These are phyloP conservation scores for Clavispora fructus DNA, from an alignment of 805 yeast species.

Conservation along the genomic window DNA sequence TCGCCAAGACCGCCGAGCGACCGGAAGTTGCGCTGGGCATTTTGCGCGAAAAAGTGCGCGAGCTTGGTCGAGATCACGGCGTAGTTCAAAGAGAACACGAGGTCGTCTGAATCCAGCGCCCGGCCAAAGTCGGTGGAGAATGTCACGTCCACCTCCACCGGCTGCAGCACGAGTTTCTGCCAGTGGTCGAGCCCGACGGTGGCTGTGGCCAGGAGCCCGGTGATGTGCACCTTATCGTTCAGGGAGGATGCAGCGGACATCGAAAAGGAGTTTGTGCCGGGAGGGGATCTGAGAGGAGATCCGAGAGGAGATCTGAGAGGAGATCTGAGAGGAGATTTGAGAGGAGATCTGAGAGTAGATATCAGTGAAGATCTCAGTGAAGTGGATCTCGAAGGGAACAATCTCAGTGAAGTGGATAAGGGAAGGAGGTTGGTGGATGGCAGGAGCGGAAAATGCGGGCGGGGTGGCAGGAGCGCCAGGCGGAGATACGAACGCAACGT, in stretches of 20 bases:
- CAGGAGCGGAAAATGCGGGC: background rate
- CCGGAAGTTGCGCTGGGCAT: slow-evolving; percentile 35
- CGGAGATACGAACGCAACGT: slow-evolving; percentile 1
- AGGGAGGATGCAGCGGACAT: slow-evolving; percentile 3
- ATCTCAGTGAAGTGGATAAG: background rate
- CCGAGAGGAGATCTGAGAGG: too few relatives aligned
- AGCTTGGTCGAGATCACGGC: slow-evolving; percentile 74
- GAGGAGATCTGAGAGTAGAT: too few relatives aligned
- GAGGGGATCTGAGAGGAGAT: too few relatives aligned
- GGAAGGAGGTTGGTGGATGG: background rate
- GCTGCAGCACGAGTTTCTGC: slow-evolving; percentile 64
- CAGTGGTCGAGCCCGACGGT: slow-evolving; percentile 72
- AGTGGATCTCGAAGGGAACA: background rate
- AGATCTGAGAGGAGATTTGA: too few relatives aligned
- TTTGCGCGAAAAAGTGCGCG: slow-evolving; percentile 43
- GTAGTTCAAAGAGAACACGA: slow-evolving; percentile 79
- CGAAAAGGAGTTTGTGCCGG: too few relatives aligned
- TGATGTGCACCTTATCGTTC: slow-evolving; percentile 42
- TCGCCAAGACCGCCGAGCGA: slow-evolving; percentile 46
- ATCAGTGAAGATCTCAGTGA: too few relatives aligned
- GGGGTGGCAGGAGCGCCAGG: background rate
- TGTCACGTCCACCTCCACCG: slow-evolving; percentile 53
- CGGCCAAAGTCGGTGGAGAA: slow-evolving; percentile 62
- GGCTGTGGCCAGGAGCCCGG: slow-evolving; percentile 56
- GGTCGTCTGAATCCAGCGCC: slow-evolving; percentile 79